Percentiles rank a stretch among this genome's conserved stretches.
Evolutionary conservation across 2,329 filamentous ascomycete genomes (phyloP).

Genomic region (Fusarium denticulatum): DNA sequence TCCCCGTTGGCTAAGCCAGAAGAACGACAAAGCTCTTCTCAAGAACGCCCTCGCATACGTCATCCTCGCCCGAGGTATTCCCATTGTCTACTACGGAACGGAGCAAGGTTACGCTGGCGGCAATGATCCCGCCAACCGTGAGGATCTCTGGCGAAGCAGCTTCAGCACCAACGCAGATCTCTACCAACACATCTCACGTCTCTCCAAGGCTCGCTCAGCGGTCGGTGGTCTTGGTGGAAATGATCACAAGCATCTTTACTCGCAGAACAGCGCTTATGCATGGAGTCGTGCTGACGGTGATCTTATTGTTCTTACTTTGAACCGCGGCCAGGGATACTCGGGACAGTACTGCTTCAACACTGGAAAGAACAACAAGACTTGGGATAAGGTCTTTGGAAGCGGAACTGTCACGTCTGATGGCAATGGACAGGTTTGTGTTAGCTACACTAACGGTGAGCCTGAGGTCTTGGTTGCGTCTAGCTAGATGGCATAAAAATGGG

Average conservation of each 20-base stretch:
- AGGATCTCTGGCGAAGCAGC: slow-evolving; percentile 65
- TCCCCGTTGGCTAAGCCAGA: slow-evolving; percentile 62
- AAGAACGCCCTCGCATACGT: slow-evolving; percentile 70
- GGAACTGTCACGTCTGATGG: slow-evolving; percentile 11
- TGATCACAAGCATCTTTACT: slow-evolving; percentile 26
- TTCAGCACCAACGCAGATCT: slow-evolving; percentile 49
- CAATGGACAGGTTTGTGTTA: slow-evolving; percentile 9
- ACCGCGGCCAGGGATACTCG: slow-evolving; percentile 9
- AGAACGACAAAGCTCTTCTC: slow-evolving; percentile 63
- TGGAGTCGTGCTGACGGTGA: slow-evolving; percentile 26
- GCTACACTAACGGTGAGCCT: slow-evolving; percentile 23
- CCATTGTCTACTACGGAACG: slow-evolving; percentile 72
- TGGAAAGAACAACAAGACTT: slow-evolving; percentile 24
- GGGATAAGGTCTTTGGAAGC: slow-evolving; percentile 22
- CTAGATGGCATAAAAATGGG: neutral
- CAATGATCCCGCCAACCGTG: slow-evolving; percentile 62
- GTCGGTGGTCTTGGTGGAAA: slow-evolving; percentile 14
- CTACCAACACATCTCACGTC: slow-evolving; percentile 27
- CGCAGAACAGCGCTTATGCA: slow-evolving; percentile 3
- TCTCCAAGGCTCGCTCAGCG: slow-evolving; percentile 16
- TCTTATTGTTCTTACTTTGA: slow-evolving; percentile 26
- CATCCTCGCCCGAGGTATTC: slow-evolving; percentile 70
- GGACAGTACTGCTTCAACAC: slow-evolving; percentile 23
- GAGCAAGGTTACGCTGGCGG: slow-evolving; percentile 68
- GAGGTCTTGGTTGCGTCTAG: slow-evolving; percentile 22